A percentile compares a stretch with the other conserved stretches of the same genome.
These are phyloP conservation scores for Phytopythium ostracodes DNA, from an alignment of 352 stramenopile genomes.

Conservation along the genomic window DNA sequence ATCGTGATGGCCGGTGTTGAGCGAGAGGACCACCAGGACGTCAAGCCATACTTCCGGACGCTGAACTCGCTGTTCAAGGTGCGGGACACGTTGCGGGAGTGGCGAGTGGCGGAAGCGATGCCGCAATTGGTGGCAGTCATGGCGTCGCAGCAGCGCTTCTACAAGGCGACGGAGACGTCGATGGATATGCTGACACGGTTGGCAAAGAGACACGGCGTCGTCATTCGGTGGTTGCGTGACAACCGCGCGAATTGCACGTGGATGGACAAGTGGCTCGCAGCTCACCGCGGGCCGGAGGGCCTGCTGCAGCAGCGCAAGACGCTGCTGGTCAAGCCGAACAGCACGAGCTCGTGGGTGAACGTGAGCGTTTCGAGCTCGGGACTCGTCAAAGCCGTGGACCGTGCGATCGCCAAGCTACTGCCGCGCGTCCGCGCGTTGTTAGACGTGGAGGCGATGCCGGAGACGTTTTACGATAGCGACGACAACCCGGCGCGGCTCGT, in stretches of 20 bases:
- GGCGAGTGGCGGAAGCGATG: slow-evolving; percentile 66
- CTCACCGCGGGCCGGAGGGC: slow-evolving; percentile 56
- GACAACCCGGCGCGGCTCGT: slow-evolving; percentile 83
- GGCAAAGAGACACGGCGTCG: slow-evolving; percentile 66
- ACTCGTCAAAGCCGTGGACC: slow-evolving; percentile 62
- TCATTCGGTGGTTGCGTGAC: slow-evolving; percentile 61
- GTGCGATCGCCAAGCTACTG: slow-evolving; percentile 51
- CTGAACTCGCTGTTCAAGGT: slow-evolving; percentile 78
- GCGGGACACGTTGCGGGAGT: slow-evolving; percentile 53
- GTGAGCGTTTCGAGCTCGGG: slow-evolving; percentile 49
- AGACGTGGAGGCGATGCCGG: slow-evolving; percentile 29
- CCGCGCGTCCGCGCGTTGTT: slow-evolving; percentile 53
- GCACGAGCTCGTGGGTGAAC: slow-evolving; percentile 76
- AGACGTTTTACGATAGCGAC: slow-evolving; percentile 88
- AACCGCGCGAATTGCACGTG: slow-evolving; percentile 65
- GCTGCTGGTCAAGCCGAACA: slow-evolving; percentile 83
- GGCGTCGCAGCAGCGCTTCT: slow-evolving; percentile 82
- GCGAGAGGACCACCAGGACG: slow-evolving; percentile 75
- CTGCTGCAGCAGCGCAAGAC: slow-evolving; percentile 74
- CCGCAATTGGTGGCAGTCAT: slow-evolving; percentile 74
- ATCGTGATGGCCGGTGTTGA: slow-evolving; percentile 75
- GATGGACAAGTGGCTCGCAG: slow-evolving; percentile 82
- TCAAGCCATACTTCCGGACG: slow-evolving; percentile 89
- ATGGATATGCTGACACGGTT: slow-evolving; percentile 85
- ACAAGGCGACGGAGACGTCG: slow-evolving; percentile 82